Percentiles rank a stretch among this genome's conserved stretches.
These are phyloP conservation scores for Ganoderma meredithae DNA, from an alignment of 1,284 basidiomycete genomes.

Conservation along the genomic window DNA sequence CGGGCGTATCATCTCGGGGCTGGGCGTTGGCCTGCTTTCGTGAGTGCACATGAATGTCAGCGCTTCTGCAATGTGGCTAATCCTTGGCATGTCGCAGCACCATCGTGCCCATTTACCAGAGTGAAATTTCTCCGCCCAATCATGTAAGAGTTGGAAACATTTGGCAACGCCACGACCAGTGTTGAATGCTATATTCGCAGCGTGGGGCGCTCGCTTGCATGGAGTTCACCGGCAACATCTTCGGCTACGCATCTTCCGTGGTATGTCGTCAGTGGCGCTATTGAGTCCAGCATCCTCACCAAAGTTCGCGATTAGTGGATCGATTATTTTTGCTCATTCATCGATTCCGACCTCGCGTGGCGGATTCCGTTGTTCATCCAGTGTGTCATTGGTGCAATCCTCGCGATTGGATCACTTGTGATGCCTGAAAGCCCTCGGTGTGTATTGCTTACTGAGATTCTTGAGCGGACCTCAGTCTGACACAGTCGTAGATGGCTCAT, in stretches of 20 bases:
- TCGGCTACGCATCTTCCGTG: constrained; percentile 95
- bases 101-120: constrained; percentile 98
- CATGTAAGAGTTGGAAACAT: constrained; percentile 64
- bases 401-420: constrained; percentile 84
- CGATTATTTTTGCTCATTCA: constrained; percentile 93
- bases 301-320: constrained; percentile 72
- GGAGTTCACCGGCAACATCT: constrained; percentile 95
- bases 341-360: constrained; percentile 86
- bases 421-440: constrained; percentile 95
- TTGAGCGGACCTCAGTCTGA: constrained; percentile 16
- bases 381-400: constrained; percentile 86
- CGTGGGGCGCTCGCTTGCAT: constrained; percentile 93
- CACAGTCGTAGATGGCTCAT: constrained; percentile 79
- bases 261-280: constrained; percentile 55
- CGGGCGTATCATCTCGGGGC: constrained; percentile 89
- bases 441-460: not conserved
- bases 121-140: constrained; percentile 94
- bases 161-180: constrained; percentile 15
- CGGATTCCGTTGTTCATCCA: constrained; percentile 87
- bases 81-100: constrained; percentile 65
- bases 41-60: constrained; percentile 46
- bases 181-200: constrained; percentile 47
- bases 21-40: constrained; percentile 94
- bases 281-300: constrained; percentile 1
- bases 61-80: not conserved